A percentile compares a stretch with the other conserved stretches of the same genome.
phyloP scores from a whole-genome alignment of 805 yeast genomes.

The Starmerella etchellsii region DNA sequence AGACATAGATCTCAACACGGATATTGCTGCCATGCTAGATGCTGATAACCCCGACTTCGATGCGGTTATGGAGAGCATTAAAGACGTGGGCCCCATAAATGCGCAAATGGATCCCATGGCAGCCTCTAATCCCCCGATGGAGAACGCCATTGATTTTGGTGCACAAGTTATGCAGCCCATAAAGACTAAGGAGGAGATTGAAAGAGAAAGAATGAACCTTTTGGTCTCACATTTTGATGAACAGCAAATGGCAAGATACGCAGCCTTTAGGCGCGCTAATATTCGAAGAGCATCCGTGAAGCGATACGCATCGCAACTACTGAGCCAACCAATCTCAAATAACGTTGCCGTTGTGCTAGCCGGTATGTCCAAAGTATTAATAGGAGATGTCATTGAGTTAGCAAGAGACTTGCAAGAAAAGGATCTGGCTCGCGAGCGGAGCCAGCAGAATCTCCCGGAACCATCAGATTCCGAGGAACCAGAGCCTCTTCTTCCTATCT shows the following conservation, averaged over 20 bases:
- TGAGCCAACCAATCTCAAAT: constrained; percentile 68
- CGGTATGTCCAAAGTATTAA: constrained; percentile 75
- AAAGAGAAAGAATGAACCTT: constrained; percentile 31
- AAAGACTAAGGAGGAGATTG: constrained; percentile 19
- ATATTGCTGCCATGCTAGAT: not conserved
- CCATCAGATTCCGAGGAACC: constrained; percentile 21
- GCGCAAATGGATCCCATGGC: not conserved
- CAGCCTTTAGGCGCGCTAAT: constrained; percentile 70
- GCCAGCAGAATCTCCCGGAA: not conserved
- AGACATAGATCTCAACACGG: not conserved
- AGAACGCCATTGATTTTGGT: not conserved
- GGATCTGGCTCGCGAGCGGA: constrained; percentile 15
- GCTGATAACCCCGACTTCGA: not conserved
- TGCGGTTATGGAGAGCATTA: not conserved
- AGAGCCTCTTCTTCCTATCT: constrained; percentile 65
- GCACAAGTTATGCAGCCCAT: not conserved
- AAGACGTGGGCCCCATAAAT: not conserved
- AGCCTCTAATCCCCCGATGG: not conserved
- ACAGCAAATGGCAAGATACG: constrained; percentile 80
- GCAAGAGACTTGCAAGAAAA: constrained; percentile 60
- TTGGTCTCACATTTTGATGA: constrained; percentile 60
- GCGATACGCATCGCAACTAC: constrained; percentile 61
- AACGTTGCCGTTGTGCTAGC: constrained; percentile 70
- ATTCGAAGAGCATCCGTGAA: constrained; percentile 62
- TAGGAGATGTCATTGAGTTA: constrained; percentile 79